These are phyloP conservation scores for Kernera saxatilis DNA, from an alignment of 345 rosid species.

Conservation along the genomic window DNA sequence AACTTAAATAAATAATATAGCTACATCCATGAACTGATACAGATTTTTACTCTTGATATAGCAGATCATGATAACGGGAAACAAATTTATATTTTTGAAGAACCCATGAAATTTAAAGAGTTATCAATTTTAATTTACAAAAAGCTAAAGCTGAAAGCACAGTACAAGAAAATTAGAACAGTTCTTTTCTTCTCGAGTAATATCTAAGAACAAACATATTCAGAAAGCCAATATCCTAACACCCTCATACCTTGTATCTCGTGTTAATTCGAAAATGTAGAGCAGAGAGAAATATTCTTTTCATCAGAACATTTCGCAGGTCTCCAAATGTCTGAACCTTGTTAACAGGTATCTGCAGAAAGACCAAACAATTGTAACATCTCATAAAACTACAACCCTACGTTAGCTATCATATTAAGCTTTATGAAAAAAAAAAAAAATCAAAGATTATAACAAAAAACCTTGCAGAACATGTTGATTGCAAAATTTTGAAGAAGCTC, in stretches of 20 bases:
- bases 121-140: background rate
- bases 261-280: conserved; percentile 97
- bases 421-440: background rate
- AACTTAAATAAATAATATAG: background rate
- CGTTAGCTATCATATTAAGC: background rate
- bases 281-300: conserved; percentile 96
- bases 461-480: conserved; percentile 99
- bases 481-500: conserved; percentile 96
- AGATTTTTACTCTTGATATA: background rate
- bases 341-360: conserved; percentile 83
- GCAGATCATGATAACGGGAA: background rate
- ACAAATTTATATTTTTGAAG: background rate
- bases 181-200: background rate
- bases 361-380: conserved; percentile 7
- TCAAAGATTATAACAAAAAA: conserved; percentile 22
- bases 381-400: conserved; percentile 1
- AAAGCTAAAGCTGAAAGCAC: background rate
- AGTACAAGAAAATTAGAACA: background rate
- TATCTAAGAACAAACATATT: background rate
- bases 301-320: conserved; percentile 92
- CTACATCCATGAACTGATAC: background rate
- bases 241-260: conserved; percentile 75
- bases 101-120: background rate
- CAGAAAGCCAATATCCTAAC: background rate
- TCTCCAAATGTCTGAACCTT: conserved; percentile 88